A percentile compares a stretch with the other conserved stretches of the same genome.
phyloP scores from a whole-genome alignment of 257 asterid genomes.

The Solanum lycopersicoides region DNA sequence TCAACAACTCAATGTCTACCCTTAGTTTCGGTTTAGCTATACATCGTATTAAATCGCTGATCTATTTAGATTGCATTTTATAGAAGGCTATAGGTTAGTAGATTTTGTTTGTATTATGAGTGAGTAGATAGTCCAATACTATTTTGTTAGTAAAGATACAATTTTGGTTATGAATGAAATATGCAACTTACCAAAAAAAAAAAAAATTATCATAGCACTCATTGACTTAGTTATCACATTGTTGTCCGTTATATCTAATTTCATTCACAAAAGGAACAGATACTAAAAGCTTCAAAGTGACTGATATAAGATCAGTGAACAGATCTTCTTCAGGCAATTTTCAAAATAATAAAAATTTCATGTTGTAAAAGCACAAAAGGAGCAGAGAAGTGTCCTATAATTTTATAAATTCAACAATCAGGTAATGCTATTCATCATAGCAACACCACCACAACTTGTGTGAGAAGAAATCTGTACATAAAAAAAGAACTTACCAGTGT shows the following conservation, averaged over 20 bases:
- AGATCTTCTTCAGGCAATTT: neutral
- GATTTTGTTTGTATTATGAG: too few species aligned
- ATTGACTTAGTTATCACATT: neutral
- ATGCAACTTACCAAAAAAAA: too few species aligned
- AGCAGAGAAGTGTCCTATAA: neutral
- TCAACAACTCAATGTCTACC: too few species aligned
- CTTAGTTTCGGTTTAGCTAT: too few species aligned
- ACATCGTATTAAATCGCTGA: too few species aligned
- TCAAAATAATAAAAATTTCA: neutral
- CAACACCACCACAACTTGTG: neutral
- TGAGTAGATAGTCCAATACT: too few species aligned
- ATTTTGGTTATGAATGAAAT: too few species aligned
- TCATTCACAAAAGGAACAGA: neutral
- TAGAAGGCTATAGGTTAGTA: too few species aligned
- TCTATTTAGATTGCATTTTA: too few species aligned
- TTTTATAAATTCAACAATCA: neutral
- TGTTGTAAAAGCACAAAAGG: neutral
- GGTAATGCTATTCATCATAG: neutral
- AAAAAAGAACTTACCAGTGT: constrained; percentile 41
- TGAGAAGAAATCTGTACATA: neutral
- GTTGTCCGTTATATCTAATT: neutral
- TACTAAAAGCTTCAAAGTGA: neutral
- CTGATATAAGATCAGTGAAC: neutral
- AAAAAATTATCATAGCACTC: neutral
- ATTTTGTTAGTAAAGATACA: too few species aligned